phyloP scores from a whole-genome alignment of 2,329 filamentous ascomycete genomes.

The Sporothrix phasma region DNA sequence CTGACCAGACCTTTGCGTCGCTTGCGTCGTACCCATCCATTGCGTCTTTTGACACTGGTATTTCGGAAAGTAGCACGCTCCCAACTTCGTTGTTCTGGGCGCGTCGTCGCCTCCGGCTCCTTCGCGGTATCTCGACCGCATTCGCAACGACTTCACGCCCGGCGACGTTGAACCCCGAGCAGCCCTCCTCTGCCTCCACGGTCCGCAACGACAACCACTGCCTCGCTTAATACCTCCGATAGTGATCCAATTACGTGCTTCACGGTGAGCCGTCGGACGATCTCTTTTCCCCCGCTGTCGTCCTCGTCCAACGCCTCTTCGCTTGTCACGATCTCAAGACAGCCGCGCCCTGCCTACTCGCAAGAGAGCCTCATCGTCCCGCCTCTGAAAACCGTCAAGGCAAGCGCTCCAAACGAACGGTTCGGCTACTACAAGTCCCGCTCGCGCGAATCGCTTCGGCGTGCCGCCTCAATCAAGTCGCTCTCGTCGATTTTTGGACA shows the following conservation, averaged over 20 bases:
- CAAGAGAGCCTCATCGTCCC: constrained; percentile 51
- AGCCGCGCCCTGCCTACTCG: constrained; percentile 40
- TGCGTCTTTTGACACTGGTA: constrained; percentile 11
- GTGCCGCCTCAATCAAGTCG: constrained; percentile 36
- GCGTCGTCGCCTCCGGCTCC: constrained; percentile 27
- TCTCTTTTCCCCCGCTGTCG: constrained; percentile 28
- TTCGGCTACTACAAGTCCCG: constrained; percentile 39
- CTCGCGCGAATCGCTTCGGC: constrained; percentile 44
- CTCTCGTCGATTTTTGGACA: constrained; percentile 43
- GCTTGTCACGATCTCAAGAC: constrained; percentile 26
- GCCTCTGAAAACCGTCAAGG: constrained; percentile 39
- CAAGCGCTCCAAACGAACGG: constrained; percentile 39
- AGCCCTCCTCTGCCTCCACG: constrained; percentile 16
- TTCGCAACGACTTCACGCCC: not conserved
- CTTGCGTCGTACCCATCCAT: constrained; percentile 24
- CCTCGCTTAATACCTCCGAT: constrained; percentile 29
- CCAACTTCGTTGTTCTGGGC: constrained; percentile 42
- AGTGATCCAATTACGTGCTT: constrained; percentile 45
- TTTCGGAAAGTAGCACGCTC: constrained; percentile 24
- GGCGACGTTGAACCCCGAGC: constrained; percentile 8
- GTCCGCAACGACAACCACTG: constrained; percentile 21
- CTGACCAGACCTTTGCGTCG: constrained; percentile 16
- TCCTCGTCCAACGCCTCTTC: constrained; percentile 21
- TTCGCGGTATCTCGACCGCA: constrained; percentile 6
- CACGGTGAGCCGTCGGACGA: constrained; percentile 31